Evolutionary conservation across 148 eudicot species (phyloP).

Genomic region (Rhododendron simsii): DNA sequence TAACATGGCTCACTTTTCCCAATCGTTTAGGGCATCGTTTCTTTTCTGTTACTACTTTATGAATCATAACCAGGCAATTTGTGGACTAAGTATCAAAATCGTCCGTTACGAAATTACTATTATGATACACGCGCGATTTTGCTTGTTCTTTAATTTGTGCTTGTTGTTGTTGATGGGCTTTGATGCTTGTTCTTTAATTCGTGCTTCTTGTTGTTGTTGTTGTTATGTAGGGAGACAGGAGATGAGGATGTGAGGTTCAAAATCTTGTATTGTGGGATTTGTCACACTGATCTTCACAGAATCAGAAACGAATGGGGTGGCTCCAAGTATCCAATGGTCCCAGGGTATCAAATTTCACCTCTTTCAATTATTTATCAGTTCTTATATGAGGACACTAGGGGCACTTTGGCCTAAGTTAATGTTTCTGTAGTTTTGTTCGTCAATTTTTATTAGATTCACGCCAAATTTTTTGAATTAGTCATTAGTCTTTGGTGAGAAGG

Average conservation of each 20-base stretch:
- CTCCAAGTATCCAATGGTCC: conserved; percentile 22
- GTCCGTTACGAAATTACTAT: neutral
- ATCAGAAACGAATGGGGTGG: conserved; percentile 21
- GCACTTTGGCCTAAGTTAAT: too few relatives aligned
- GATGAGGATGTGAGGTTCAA: conserved; percentile 30
- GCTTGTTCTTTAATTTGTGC: neutral
- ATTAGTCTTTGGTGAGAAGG: too few relatives aligned
- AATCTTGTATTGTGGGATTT: conserved; percentile 29
- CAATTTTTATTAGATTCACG: neutral
- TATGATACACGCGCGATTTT: neutral
- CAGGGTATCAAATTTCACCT: conserved; percentile 16
- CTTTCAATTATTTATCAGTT: neutral
- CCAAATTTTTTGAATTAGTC: neutral
- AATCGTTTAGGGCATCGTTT: neutral
- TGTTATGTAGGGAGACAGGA: conserved; percentile 24
- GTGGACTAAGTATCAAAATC: neutral
- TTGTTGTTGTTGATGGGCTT: neutral
- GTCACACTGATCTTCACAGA: conserved; percentile 32
- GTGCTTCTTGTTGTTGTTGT: neutral
- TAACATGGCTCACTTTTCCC: neutral
- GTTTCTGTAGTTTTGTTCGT: too few relatives aligned
- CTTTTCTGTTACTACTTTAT: too few relatives aligned
- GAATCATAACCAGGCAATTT: neutral
- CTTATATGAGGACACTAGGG: too few relatives aligned
- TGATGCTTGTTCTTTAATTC: neutral